Conservation (phyloP, 371 early-diverging fungal species). For the Chytridium lagenaria region DNA sequence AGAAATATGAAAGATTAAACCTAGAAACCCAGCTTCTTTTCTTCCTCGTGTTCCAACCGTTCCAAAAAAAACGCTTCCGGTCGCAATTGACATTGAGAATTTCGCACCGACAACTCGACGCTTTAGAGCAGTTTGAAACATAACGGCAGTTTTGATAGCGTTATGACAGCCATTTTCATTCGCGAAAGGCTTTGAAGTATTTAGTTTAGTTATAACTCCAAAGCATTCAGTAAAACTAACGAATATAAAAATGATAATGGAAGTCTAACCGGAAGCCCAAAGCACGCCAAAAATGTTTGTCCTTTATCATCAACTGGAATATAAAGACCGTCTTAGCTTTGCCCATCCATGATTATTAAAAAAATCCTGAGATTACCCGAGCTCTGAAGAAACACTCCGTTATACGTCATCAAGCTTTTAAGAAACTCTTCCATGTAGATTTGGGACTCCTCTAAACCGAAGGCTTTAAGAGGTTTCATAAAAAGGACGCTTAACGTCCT, state of each 20-base stretch:
- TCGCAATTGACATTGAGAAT: constrained; percentile 11
- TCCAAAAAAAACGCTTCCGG: constrained; percentile 4
- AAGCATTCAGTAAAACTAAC: too few species aligned
- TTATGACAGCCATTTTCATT: neutral
- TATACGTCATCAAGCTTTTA: neutral
- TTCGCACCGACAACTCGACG: neutral
- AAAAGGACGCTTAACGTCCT: constrained; percentile 1
- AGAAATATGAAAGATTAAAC: too few species aligned
- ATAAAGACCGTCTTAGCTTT: neutral
- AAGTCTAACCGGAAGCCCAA: constrained; percentile 15
- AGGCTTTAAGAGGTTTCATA: neutral
- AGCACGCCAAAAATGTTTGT: constrained; percentile 1
- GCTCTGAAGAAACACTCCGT: constrained; percentile 12
- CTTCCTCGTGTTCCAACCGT: neutral
- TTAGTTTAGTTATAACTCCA: too few species aligned
- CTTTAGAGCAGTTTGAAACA: neutral
- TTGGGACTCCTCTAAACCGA: neutral
- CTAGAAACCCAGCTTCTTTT: constrained; percentile 11
- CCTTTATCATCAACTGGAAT: constrained; percentile 18
- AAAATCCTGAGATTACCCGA: neutral
- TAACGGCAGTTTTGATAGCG: neutral
- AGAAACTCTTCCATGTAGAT: neutral
- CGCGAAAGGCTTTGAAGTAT: neutral
- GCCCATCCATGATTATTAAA: neutral
- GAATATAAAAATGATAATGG: too few species aligned